Conservation (phyloP, 345 rosid species). For the Viola odorata region DNA sequence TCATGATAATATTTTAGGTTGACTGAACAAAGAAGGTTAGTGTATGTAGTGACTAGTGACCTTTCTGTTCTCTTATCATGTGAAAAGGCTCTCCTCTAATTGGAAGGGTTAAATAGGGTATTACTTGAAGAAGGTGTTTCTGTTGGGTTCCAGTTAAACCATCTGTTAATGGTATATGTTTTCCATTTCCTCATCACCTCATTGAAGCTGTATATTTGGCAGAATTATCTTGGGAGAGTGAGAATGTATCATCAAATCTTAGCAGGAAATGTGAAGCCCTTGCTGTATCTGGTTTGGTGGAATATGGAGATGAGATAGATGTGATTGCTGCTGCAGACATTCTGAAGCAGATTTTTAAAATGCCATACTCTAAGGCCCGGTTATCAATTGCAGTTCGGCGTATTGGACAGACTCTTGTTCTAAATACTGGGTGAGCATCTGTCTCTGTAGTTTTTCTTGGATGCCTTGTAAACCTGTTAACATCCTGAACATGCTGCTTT, state of each 20-base stretch:
- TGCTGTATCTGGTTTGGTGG: conserved; percentile 89
- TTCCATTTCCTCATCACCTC: background rate
- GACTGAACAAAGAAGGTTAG: no score
- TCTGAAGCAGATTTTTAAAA: conserved; percentile 90
- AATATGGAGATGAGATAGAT: conserved; percentile 93
- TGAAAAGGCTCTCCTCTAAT: no score
- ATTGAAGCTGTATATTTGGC: conserved; percentile 23
- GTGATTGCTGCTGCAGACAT: conserved; percentile 87
- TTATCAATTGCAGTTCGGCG: conserved; percentile 89
- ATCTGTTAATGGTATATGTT: no score
- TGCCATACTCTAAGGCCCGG: conserved; percentile 90
- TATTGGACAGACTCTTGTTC: conserved; percentile 83
- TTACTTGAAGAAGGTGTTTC: no score
- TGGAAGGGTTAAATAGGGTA: no score
- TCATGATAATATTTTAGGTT: no score
- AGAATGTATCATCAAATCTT: conserved; percentile 55
- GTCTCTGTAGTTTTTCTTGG: background rate
- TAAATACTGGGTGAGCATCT: conserved; percentile 68
- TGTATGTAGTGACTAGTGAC: no score
- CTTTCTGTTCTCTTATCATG: no score
- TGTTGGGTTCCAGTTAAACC: no score
- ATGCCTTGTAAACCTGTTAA: conserved; percentile 10
- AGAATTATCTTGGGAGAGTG: conserved; percentile 68
- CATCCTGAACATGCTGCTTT: conserved; percentile 4
- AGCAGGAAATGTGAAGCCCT: conserved; percentile 81